A percentile compares a stretch with the other conserved stretches of the same genome.
Conservation (phyloP, 1,284 basidiomycete species). For the Baeospora myosura region DNA sequence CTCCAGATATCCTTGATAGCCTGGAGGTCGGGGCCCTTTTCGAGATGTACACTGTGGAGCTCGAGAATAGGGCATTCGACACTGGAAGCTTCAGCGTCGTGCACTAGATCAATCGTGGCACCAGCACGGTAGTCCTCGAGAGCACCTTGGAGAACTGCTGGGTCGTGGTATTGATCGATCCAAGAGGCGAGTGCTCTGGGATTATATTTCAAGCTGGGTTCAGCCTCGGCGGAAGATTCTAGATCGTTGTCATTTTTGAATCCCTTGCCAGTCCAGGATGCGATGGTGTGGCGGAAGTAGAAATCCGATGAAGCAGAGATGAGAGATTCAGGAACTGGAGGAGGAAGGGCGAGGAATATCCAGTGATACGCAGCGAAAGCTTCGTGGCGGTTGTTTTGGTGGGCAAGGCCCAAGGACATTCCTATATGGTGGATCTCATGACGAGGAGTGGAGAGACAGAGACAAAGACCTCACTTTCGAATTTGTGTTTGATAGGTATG, state of each 20-base stretch:
- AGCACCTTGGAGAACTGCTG: constrained; percentile 7
- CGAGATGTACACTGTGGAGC: constrained; percentile 2
- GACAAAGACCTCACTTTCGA: constrained; percentile 8
- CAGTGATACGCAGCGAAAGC: constrained; percentile 8
- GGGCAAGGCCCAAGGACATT: no score
- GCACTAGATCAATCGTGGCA: constrained; percentile 10
- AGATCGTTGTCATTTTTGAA: no score
- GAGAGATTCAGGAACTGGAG: constrained; percentile 9
- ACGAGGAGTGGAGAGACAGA: no score
- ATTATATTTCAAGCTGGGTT: constrained; percentile 4
- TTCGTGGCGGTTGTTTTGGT: constrained; percentile 3
- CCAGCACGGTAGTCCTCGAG: constrained; percentile 12
- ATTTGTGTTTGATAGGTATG: constrained; percentile 7
- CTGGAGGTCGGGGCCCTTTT: background rate
- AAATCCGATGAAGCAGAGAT: constrained; percentile 10
- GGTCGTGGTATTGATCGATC: constrained; percentile 10
- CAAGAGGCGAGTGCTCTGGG: constrained; percentile 9
- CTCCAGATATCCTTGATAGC: constrained; percentile 7
- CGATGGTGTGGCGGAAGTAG: constrained; percentile 8
- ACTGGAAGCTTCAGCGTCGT: constrained; percentile 8
- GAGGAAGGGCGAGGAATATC: constrained; percentile 10
- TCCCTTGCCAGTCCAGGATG: constrained; percentile 7
- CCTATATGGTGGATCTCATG: no score
- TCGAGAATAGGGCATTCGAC: constrained; percentile 10
- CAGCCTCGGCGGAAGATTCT: no score